Conservation (phyloP, 2,329 filamentous ascomycete genomes). For the Aspergillus carbonarius region DNA sequence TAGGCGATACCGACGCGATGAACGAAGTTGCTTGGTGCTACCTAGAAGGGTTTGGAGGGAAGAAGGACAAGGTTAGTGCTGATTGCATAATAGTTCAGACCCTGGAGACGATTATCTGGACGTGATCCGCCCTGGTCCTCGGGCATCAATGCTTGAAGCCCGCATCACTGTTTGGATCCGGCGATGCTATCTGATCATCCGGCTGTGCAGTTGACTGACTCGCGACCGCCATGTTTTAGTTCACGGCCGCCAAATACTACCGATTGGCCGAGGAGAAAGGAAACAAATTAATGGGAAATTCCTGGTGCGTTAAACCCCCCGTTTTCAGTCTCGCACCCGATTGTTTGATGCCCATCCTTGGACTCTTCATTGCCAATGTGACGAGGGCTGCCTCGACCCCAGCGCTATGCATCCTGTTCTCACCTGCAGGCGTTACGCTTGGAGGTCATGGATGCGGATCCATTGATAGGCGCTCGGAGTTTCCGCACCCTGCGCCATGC, state of each 20-base stretch:
- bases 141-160: slow-evolving; percentile 35
- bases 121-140: slow-evolving; percentile 5
- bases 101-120: neutral
- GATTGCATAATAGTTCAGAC: slow-evolving; percentile 2
- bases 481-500: slow-evolving; percentile 17
- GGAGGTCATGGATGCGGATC: slow-evolving; percentile 13
- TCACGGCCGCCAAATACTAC: slow-evolving; percentile 78
- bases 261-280: slow-evolving; percentile 86
- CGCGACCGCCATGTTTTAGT: slow-evolving; percentile 26
- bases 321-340: slow-evolving; percentile 1
- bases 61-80: slow-evolving; percentile 90
- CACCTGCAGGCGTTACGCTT: slow-evolving; percentile 16
- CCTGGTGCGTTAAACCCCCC: slow-evolving; percentile 67
- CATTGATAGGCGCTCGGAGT: slow-evolving; percentile 23
- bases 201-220: slow-evolving; percentile 9
- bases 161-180: slow-evolving; percentile 24
- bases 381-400: slow-evolving; percentile 3
- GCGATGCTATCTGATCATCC: slow-evolving; percentile 8
- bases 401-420: slow-evolving; percentile 8
- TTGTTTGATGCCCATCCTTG: slow-evolving; percentile 10
- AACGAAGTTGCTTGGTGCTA: slow-evolving; percentile 97
- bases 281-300: slow-evolving; percentile 87
- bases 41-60: slow-evolving; percentile 91
- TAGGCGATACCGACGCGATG: slow-evolving; percentile 97
- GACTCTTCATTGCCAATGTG: slow-evolving; percentile 4